These are phyloP conservation scores for Pseudogymnoascus verrucosus DNA, from an alignment of 2,329 filamentous ascomycete genomes.

Conservation along the genomic window DNA sequence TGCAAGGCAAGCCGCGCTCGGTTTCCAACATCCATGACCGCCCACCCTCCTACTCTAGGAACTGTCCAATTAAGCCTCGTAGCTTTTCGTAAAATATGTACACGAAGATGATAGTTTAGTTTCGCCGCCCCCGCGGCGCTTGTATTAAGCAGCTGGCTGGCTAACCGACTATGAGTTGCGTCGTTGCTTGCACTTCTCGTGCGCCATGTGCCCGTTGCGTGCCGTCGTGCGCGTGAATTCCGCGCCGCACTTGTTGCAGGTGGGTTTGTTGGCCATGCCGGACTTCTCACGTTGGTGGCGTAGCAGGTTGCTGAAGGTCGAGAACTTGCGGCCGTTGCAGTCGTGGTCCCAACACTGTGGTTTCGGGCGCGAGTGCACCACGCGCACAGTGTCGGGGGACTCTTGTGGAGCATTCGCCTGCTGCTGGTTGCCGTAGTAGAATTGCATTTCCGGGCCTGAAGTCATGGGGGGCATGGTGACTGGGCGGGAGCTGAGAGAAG, in stretches of 20 bases:
- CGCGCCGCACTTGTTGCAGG: constrained; percentile 83
- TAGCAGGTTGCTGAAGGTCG: constrained; percentile 89
- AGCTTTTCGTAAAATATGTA: neutral
- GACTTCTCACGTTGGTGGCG: constrained; percentile 92
- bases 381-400: constrained; percentile 48
- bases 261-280: constrained; percentile 79
- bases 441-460: neutral
- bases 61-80: neutral
- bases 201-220: constrained; percentile 74
- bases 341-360: constrained; percentile 96
- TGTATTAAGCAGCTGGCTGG: neutral
- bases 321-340: constrained; percentile 92
- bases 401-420: constrained; percentile 34
- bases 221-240: constrained; percentile 88
- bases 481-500: neutral
- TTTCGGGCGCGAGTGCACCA: constrained; percentile 75
- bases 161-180: constrained; percentile 34
- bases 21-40: neutral
- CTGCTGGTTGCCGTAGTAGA: constrained; percentile 5
- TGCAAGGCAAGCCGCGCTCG: neutral
- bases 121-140: neutral
- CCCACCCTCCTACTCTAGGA: neutral
- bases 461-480: neutral
- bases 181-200: constrained; percentile 87
- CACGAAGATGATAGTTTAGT: neutral